These are phyloP conservation scores for Oehlia diaphana DNA, from an alignment of 192 early-diverging fungal genomes.

Conservation along the genomic window DNA sequence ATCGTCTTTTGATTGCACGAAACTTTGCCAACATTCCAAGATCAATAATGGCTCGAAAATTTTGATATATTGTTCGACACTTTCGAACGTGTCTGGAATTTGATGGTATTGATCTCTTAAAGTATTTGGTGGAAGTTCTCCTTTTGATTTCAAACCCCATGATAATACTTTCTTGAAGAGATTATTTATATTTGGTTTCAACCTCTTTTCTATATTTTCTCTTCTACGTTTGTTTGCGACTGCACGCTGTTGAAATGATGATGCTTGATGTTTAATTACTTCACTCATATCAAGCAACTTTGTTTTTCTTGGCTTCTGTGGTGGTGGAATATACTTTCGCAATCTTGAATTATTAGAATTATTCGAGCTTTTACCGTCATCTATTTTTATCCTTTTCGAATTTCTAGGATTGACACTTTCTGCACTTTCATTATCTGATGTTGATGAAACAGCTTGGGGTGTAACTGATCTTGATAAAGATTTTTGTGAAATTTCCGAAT, in stretches of 20 bases:
- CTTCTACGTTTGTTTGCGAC: conserved; percentile 36
- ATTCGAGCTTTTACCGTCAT: conserved; percentile 37
- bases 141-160: conserved; percentile 57
- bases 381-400: neutral
- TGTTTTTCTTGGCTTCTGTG: conserved; percentile 39
- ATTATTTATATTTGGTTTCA: conserved; percentile 52
- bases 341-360: conserved; percentile 26
- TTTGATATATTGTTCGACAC: conserved; percentile 56
- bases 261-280: conserved; percentile 17
- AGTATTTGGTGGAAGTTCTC: conserved; percentile 57
- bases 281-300: conserved; percentile 44
- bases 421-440: conserved; percentile 23
- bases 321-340: neutral
- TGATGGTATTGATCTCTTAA: conserved; percentile 26
- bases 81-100: conserved; percentile 64
- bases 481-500: neutral
- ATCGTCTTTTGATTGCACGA: conserved; percentile 72
- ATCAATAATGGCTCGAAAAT: conserved; percentile 82
- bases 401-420: conserved; percentile 34
- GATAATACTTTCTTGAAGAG: conserved; percentile 62
- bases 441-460: neutral
- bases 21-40: conserved; percentile 84
- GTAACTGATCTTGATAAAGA: conserved; percentile 10
- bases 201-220: conserved; percentile 42
- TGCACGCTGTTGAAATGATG: conserved; percentile 27